Evolutionary conservation across 2,329 filamentous ascomycete species (phyloP).

Genomic region (Aspergillus alliaceus): DNA sequence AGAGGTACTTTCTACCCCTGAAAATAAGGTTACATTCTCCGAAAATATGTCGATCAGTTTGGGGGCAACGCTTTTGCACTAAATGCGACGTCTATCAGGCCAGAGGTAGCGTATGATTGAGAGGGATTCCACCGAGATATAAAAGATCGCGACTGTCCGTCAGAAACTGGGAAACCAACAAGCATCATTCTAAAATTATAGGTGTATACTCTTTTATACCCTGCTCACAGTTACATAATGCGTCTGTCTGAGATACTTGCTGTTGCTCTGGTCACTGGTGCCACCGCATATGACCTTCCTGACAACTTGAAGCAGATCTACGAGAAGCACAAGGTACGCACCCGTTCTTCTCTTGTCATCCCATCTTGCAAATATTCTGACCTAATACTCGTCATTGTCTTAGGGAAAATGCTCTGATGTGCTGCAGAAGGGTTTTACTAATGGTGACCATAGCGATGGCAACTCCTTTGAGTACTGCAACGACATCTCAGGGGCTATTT

Average conservation of each 20-base stretch:
- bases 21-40: background rate
- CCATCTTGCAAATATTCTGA: background rate
- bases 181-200: background rate
- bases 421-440: conserved; percentile 20
- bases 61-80: background rate
- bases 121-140: background rate
- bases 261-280: background rate
- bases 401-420: conserved; percentile 17
- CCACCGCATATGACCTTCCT: conserved; percentile 13
- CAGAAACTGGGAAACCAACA: background rate
- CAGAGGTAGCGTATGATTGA: background rate
- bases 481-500: conserved; percentile 51
- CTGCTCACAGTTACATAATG: background rate
- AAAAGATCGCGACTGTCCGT: background rate
- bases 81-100: background rate
- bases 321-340: conserved; percentile 22
- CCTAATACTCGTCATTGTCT: background rate
- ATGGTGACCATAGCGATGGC: conserved; percentile 11
- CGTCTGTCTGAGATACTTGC: background rate
- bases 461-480: conserved; percentile 46
- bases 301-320: conserved; percentile 20
- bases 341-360: too few species aligned
- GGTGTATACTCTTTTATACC: background rate
- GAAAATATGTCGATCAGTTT: background rate
- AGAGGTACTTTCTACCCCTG: background rate